Evolutionary conservation across 2,329 filamentous ascomycete genomes (phyloP), one percentile per base, ranked within the genome.

Genomic region (Alternaria gaisen): DNA sequence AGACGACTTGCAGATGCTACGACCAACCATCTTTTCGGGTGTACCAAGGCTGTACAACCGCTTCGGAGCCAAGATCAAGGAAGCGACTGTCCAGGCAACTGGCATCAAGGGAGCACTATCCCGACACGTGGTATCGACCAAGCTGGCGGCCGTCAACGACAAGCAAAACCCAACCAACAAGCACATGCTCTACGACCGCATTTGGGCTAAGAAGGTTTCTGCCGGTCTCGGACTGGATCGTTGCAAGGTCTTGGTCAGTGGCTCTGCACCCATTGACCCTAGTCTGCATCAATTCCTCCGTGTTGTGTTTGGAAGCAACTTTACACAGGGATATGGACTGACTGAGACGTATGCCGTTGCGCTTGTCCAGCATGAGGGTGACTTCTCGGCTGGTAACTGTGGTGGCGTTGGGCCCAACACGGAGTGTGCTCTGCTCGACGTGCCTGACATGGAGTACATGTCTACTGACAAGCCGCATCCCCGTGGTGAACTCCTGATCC

Each of bases 401-500:
- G 95, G 95, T 53, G 88, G 86, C 5, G 85, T 93, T 0, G 85
- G 87, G 62, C 84, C 88, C 8, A 85, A 84, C 61, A 80, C 86
- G 9, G 95, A 99, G 82, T 90, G 50, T 97, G 94, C 77, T 84
- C 61, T 97, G 57, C 84, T 90, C 76, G 96, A 94, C 53, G 91
- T 96, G 7, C 94, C 94, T 1, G 94, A 98, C 64, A 94, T 97
- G 86, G 94, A 97, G 57, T 99, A 99, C 82, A 86, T 89, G 1
- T 88, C 91, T 50, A 90, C 91, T 10, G 94, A 99, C 83, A 92
- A 91, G 83, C 95, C 95, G 4, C 85, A 91, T 76, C 93, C 95
- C 3, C 92, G 95, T 34, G 95, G 95, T 56, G 95, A 99, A 81
- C 84, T 99, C 30, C 85, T 97, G 22, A 80, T 98, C 53, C 88